phyloP scores from a whole-genome alignment of 2,329 filamentous ascomycete genomes.

The Fusarium avenaceum region DNA sequence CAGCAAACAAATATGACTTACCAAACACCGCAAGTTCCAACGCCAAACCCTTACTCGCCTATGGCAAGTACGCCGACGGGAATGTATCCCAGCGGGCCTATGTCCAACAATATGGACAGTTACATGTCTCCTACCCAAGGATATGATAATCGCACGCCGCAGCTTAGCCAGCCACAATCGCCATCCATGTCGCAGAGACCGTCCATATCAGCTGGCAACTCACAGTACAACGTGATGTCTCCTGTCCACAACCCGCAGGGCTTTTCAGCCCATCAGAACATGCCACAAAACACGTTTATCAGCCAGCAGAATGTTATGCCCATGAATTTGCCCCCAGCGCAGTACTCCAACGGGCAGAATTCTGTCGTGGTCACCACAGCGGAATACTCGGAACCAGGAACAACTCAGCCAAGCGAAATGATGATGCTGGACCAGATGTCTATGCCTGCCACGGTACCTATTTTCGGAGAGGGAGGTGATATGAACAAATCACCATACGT shows the following conservation, averaged over 20 bases:
- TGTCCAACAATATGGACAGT: conserved; percentile 56
- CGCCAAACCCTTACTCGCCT: conserved; percentile 62
- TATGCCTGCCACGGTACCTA: conserved; percentile 78
- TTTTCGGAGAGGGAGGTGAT: conserved; percentile 87
- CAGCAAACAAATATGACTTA: conserved; percentile 60
- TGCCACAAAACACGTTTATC: conserved; percentile 66
- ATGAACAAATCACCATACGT: conserved; percentile 85
- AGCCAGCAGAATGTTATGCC: conserved; percentile 72
- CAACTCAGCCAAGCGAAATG: conserved; percentile 65
- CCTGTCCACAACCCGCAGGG: conserved; percentile 65
- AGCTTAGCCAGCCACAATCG: conserved; percentile 51
- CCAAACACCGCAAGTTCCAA: conserved; percentile 61
- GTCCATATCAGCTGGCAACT: conserved; percentile 62
- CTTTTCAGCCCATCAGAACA: conserved; percentile 63
- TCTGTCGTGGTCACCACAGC: conserved; percentile 52
- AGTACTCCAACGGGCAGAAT: conserved; percentile 59
- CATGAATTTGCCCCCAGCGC: conserved; percentile 73
- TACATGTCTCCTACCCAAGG: conserved; percentile 58
- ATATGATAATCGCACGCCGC: conserved; percentile 50
- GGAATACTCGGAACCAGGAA: conserved; percentile 63
- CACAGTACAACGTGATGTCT: conserved; percentile 66
- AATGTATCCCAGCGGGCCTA: conserved; percentile 45
- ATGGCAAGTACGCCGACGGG: conserved; percentile 60
- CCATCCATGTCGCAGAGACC: conserved; percentile 61
- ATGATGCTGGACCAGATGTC: conserved; percentile 73